phyloP scores from a whole-genome alignment of 129 eudicot species.

The Sambucus nigra region DNA sequence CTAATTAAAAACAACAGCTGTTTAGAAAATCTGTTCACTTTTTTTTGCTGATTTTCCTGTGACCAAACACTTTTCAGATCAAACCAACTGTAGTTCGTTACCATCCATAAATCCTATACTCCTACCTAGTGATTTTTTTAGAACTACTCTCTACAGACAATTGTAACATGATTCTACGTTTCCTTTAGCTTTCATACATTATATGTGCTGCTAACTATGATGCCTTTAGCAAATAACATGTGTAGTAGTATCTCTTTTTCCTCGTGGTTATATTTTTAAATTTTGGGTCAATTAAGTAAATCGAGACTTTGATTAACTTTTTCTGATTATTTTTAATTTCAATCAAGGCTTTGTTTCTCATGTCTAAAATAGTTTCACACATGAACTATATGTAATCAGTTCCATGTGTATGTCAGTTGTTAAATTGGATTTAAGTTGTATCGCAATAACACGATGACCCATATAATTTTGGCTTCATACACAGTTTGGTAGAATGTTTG shows the following conservation, averaged over 20 bases:
- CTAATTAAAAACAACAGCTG: no score
- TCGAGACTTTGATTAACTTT: no score
- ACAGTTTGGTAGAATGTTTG: neutral
- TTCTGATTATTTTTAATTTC: no score
- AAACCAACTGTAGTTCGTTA: neutral
- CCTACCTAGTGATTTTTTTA: no score
- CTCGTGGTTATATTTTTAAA: no score
- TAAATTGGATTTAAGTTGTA: neutral
- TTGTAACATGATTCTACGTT: no score
- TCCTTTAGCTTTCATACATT: no score
- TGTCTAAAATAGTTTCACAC: no score
- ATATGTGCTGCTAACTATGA: neutral
- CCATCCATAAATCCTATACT: neutral
- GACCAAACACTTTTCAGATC: neutral
- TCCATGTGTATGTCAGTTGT: neutral
- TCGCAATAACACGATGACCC: neutral
- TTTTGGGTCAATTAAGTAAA: no score
- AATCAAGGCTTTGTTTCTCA: no score
- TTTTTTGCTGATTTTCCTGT: neutral
- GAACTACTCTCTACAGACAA: no score
- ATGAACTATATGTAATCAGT: neutral
- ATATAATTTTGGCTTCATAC: neutral
- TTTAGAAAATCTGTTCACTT: neutral
- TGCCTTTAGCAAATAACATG: neutral
- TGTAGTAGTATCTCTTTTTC: neutral